Percentiles rank a stretch among this genome's conserved stretches.
Evolutionary conservation across 225 moss, liverwort and hornwort genomes (phyloP).

Genomic region (Neckera pumila): DNA sequence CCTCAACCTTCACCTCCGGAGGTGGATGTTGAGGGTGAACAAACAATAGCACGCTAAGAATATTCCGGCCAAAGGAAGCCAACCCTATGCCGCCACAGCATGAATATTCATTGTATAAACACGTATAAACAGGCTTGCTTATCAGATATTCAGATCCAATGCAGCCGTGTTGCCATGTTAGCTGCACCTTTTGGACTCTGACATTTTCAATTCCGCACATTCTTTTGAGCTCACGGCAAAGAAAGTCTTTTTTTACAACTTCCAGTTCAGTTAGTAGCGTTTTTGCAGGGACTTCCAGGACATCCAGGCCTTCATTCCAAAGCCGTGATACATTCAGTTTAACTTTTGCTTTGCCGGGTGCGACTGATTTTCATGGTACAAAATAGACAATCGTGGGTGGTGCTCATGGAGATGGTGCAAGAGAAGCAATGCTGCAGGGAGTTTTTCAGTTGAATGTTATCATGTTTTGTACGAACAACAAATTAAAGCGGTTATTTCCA

Average conservation of each 20-base stretch:
- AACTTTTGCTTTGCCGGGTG: too few species aligned
- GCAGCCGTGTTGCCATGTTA: not conserved
- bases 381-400: not conserved
- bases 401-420: too few species aligned
- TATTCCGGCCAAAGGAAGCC: too few species aligned
- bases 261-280: not conserved
- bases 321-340: not conserved
- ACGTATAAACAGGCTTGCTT: fast-evolving
- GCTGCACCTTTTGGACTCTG: not conserved
- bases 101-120: too few species aligned
- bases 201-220: not conserved
- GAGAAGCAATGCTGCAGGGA: not conserved
- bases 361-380: not conserved
- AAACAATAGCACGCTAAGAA: too few species aligned
- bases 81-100: too few species aligned
- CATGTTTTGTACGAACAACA: not conserved
- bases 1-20: too few species aligned
- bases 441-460: not conserved
- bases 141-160: not conserved
- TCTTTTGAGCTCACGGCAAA: not conserved
- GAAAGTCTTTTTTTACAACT: not conserved
- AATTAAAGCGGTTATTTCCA: not conserved
- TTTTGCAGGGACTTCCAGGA: not conserved
- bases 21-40: too few species aligned
- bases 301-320: not conserved